Evolutionary conservation across 768 basidiomycete genomes (phyloP).

Genomic region (Termitomyces titanicus): DNA sequence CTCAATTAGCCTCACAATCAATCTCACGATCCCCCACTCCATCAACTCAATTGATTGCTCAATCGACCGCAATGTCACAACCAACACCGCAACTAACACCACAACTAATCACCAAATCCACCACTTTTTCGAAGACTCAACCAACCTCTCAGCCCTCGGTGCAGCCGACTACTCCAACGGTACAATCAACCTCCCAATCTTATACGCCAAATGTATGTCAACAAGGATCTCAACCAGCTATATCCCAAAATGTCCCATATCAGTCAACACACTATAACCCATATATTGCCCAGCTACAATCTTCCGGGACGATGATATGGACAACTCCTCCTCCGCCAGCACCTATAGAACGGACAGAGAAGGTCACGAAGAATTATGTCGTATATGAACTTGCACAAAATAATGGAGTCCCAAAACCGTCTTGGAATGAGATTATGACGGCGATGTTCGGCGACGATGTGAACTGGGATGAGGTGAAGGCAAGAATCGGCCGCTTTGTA

Average conservation of each 20-base stretch:
- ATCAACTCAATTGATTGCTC: background rate
- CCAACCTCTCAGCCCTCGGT: background rate
- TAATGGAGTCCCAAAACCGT: constrained; percentile 44
- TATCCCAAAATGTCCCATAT: constrained; percentile 12
- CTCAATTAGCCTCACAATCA: background rate
- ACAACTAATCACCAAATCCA: background rate
- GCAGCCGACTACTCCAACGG: background rate
- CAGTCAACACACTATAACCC: constrained; percentile 14
- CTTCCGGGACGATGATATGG: constrained; percentile 3
- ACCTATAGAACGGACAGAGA: constrained; percentile 39
- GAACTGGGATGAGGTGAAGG: constrained; percentile 70
- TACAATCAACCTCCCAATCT: constrained; percentile 1
- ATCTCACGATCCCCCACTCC: background rate
- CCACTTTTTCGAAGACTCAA: background rate
- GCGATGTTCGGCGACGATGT: constrained; percentile 86
- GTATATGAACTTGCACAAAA: constrained; percentile 59
- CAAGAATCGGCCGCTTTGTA: constrained; percentile 65
- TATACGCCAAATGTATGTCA: constrained; percentile 2
- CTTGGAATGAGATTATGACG: constrained; percentile 71
- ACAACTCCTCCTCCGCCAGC: constrained; percentile 15
- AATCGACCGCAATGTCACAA: background rate
- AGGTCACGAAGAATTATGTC: constrained; percentile 64
- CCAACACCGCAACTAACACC: background rate
- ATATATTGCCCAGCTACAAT: constrained; percentile 14
- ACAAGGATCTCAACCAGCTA: background rate